Percentiles rank a stretch among this genome's conserved stretches.
These are phyloP conservation scores for Calycina marina DNA, from an alignment of 2,329 filamentous ascomycete species.

Conservation along the genomic window DNA sequence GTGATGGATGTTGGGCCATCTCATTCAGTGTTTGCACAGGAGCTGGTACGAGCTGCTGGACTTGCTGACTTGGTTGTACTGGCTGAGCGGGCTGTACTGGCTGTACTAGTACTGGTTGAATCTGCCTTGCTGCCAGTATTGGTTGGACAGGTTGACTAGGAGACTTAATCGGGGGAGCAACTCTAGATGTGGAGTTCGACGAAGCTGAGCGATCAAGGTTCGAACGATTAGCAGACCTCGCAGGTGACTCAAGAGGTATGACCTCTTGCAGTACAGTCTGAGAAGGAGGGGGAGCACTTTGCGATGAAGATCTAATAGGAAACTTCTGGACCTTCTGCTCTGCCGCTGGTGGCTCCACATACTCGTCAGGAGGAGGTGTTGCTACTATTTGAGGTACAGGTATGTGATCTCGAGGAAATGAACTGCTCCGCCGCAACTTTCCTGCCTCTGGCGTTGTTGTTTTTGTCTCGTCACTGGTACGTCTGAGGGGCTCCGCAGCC, in stretches of 20 bases:
- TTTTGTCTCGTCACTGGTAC: background rate
- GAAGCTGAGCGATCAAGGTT: constrained; percentile 22
- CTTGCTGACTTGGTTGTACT: no score
- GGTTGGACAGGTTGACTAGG: constrained; percentile 15
- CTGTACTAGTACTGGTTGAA: no score
- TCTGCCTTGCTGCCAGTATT: no score
- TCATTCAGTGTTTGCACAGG: constrained; percentile 32
- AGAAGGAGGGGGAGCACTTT: constrained; percentile 21
- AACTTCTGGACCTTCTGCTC: constrained; percentile 24
- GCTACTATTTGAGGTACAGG: constrained; percentile 48
- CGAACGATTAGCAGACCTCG: constrained; percentile 31
- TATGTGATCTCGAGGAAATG: constrained; percentile 17
- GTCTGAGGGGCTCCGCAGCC: constrained; percentile 7
- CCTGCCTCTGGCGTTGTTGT: constrained; percentile 6
- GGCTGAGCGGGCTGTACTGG: no score
- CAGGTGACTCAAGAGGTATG: constrained; percentile 30
- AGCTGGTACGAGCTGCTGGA: no score
- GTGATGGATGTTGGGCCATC: constrained; percentile 48
- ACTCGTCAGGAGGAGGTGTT: constrained; percentile 34
- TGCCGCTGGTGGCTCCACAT: constrained; percentile 4
- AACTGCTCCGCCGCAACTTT: constrained; percentile 21
- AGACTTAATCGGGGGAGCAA: no score
- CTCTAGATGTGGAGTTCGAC: no score
- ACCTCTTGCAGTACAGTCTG: constrained; percentile 12
- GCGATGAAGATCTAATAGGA: constrained; percentile 41